Percentiles rank a stretch among this genome's conserved stretches.
Evolutionary conservation across 805 yeast species (phyloP).

Genomic region (Monosporozyma aquatica): DNA sequence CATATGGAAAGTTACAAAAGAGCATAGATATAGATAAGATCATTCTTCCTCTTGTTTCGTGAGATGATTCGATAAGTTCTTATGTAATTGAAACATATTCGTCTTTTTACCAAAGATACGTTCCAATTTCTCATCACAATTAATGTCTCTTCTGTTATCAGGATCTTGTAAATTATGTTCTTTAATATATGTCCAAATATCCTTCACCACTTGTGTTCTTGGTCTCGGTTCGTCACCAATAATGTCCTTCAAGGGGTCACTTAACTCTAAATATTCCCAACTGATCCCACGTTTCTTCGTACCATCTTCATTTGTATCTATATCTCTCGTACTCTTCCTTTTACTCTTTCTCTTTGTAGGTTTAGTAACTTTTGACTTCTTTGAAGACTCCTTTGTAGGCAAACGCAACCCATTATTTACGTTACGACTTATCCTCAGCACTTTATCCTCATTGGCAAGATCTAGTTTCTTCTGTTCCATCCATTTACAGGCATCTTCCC

Average conservation of each 20-base stretch:
- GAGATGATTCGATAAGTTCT: slow-evolving; percentile 44
- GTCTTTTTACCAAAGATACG: slow-evolving; percentile 53
- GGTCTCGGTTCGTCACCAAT: slow-evolving; percentile 41
- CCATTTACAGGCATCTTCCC: slow-evolving; percentile 22
- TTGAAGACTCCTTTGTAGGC: slow-evolving; percentile 5
- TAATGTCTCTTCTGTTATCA: slow-evolving; percentile 50
- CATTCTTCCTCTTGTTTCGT: slow-evolving; percentile 28
- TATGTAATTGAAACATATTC: slow-evolving; percentile 50
- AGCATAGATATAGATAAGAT: background rate
- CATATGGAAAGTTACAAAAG: no score
- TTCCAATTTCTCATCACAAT: slow-evolving; percentile 50
- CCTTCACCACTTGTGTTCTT: slow-evolving; percentile 63
- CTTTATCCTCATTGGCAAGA: slow-evolving; percentile 29
- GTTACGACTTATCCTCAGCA: slow-evolving; percentile 3
- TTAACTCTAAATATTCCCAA: slow-evolving; percentile 39
- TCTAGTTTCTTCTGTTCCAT: slow-evolving; percentile 37
- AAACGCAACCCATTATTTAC: slow-evolving; percentile 6
- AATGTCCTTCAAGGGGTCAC: slow-evolving; percentile 43
- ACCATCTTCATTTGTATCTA: slow-evolving; percentile 7
- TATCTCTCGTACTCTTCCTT: slow-evolving; percentile 2
- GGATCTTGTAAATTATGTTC: slow-evolving; percentile 57
- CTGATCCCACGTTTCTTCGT: slow-evolving; percentile 19
- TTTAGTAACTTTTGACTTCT: slow-evolving; percentile 6
- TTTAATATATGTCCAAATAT: slow-evolving; percentile 63
- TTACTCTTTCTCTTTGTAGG: slow-evolving; percentile 13